These are phyloP conservation scores for Triadica sebifera DNA, from an alignment of 345 rosid species.

Conservation along the genomic window DNA sequence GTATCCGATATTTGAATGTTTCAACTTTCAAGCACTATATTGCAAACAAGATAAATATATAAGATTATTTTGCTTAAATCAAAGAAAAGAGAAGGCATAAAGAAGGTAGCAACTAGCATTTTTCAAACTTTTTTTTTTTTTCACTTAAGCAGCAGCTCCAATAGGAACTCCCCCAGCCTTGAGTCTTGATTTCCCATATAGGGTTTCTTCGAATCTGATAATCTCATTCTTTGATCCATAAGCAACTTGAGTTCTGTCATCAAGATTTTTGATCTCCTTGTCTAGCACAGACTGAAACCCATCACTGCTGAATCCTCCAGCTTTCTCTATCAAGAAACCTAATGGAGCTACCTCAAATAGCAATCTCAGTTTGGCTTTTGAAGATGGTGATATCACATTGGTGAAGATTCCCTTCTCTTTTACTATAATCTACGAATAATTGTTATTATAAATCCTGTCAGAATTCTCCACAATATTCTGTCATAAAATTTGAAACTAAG, in stretches of 20 bases:
- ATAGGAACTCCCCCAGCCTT: slow-evolving; percentile 57
- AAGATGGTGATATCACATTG: slow-evolving; percentile 74
- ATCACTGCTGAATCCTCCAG: slow-evolving; percentile 91
- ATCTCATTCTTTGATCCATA: slow-evolving; percentile 94
- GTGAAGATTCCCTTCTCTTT: slow-evolving; percentile 97
- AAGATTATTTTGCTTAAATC: not conserved
- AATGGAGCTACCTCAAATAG: slow-evolving; percentile 90
- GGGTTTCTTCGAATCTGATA: slow-evolving; percentile 81
- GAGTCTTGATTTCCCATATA: slow-evolving; percentile 85
- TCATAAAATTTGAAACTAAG: not conserved
- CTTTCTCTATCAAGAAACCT: slow-evolving; percentile 76
- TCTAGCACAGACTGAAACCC: slow-evolving; percentile 70
- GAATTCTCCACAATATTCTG: not conserved
- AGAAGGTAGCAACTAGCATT: not conserved
- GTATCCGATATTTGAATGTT: not conserved
- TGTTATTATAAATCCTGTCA: not conserved
- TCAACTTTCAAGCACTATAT: not conserved
- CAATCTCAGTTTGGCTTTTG: slow-evolving; percentile 93
- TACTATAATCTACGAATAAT: slow-evolving; percentile 62
- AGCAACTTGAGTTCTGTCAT: slow-evolving; percentile 97
- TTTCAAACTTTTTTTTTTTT: too few species aligned
- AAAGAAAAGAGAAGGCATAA: not conserved
- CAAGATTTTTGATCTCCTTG: slow-evolving; percentile 60
- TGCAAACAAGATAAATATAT: slow-evolving; percentile 5
- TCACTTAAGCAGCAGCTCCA: slow-evolving; percentile 24